Evolutionary conservation across 768 basidiomycete genomes (phyloP), one percentile per base, ranked within the genome.

Genomic region (Mycena venus): DNA sequence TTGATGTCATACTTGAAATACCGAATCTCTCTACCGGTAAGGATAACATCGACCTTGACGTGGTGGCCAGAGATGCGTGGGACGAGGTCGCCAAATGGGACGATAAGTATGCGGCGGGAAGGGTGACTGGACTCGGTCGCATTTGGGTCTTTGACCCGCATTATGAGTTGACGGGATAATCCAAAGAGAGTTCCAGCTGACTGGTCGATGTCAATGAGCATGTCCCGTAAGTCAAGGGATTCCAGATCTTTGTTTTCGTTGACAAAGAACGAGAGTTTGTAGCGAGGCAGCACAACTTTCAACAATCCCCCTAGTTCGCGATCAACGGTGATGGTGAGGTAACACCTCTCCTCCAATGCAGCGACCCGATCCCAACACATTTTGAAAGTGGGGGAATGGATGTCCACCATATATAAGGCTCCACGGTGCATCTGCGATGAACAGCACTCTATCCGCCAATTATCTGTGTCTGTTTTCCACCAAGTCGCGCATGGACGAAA

Each of bases 161-260:
- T 83, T 40, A 89, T 82, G 5, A 90, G 81, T n/a, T 88, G 84
- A 42, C 79, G 82, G 40, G 59, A 49, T 36, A 90, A 77, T 11
- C 89, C 90, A 55, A 88, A 83, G 78, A 90, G 77, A 1, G 87
- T 85, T 0, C 88, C 87, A 1, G 79, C 79, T 2, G 82, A 86
- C 68, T 89, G 89, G 53, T 81, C 59, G 12, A 56, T 4, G 70
- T 89, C 88, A 34, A 89, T 79, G 19, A 88, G 77, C 84, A 88
- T 88, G 25, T 78, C 81, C 12, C 83, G 83, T 36, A 88, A 79
- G 44, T 86, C 87, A 17, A 70, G 78, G 27, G 84, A 88, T 72
- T 87, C 84, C 17, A 90, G 77, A 25, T 83, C 78, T 11, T 79
- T 74, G 10, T 78, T 77, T 0, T 79, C 40, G 49, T 85, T 82